Evolutionary conservation across 768 basidiomycete species (phyloP), one percentile per base, ranked within the genome.

Genomic region (Erythrobasidium yunnanense): DNA sequence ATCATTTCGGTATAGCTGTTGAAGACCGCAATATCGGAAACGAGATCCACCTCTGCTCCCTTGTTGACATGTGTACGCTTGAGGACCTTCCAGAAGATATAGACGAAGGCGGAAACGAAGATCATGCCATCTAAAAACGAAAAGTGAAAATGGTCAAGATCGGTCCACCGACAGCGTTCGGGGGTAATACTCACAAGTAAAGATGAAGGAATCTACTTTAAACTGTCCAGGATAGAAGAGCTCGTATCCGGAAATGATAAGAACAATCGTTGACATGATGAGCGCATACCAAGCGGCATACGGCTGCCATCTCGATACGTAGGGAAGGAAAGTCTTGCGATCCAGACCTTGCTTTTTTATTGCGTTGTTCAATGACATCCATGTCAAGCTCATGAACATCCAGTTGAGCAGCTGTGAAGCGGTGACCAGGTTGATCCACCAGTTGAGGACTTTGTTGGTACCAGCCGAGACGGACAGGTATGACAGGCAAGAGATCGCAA

Each of bases 371-470:
- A 73, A 72, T n/a, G 67, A 60, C 22, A 73, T 25, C 67, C 70
- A 73, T 25, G 71, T 72, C 29, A 49, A 30, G 8, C 47, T 23
- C 60, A 63, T 63, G 47, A 63, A 34, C 23, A 71, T 70, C 68
- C 71, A 70, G 22, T 70, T 70, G 50, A 72, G 57, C 11, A 72
- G 65, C 54, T 72, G 71, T 23, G 71, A 68, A 15, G 70, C 67
- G 11, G 70, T 71, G 60, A 72, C 71, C 5, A 73, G 32, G 46
- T 66, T 60, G 46, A 73, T 68, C 72, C 72, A 73, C 72, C 72
- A 73, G 46, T 63, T 66, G 22, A 73, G 63, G 1, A 73, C 71
- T 65, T 73, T 73, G 65, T 63, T 65, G n/a, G 72, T 72, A 35
- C 72, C 72, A 4, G 71, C 70, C 17, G 70, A 71, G 17, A 74